Evolutionary conservation across 2,329 filamentous ascomycete genomes (phyloP).

Genomic region (Scolecobasidium constrictum): DNA sequence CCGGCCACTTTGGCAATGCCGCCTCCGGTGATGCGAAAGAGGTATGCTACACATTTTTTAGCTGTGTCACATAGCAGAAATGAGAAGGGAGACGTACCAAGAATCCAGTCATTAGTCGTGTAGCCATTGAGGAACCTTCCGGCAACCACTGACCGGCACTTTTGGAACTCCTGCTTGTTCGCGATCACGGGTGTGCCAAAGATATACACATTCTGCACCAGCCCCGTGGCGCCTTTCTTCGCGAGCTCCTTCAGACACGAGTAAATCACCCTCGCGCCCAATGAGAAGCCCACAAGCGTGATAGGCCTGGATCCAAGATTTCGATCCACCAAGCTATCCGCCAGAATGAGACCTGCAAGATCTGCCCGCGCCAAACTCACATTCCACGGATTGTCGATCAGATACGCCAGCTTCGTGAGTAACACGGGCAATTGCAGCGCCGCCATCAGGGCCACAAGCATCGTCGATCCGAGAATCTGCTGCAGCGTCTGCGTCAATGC

Average conservation of each 20-base stretch:
- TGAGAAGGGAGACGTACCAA: slow-evolving; percentile 39
- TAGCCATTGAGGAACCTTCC: slow-evolving; percentile 95
- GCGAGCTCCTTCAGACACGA: slow-evolving; percentile 81
- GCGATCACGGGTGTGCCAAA: slow-evolving; percentile 89
- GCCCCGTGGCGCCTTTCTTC: slow-evolving; percentile 68
- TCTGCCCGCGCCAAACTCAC: slow-evolving; percentile 90
- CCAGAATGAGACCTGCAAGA: slow-evolving; percentile 79
- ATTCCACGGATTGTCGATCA: slow-evolving; percentile 97
- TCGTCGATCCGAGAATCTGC: slow-evolving; percentile 84
- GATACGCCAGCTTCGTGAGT: slow-evolving; percentile 83
- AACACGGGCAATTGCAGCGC: slow-evolving; percentile 87
- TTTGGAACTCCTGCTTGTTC: slow-evolving; percentile 80
- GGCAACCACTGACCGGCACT: slow-evolving; percentile 69
- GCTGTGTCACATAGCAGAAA: neutral
- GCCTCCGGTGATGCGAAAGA: slow-evolving; percentile 88
- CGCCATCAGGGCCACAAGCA: slow-evolving; percentile 82
- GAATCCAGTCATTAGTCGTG: slow-evolving; percentile 91
- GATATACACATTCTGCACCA: slow-evolving; percentile 90
- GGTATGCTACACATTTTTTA: slow-evolving; percentile 47
- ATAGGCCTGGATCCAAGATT: slow-evolving; percentile 86
- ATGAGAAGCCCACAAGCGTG: slow-evolving; percentile 88
- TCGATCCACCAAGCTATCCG: slow-evolving; percentile 84
- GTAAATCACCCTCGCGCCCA: slow-evolving; percentile 87
- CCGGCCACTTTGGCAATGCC: slow-evolving; percentile 85
- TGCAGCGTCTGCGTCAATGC: slow-evolving; percentile 93